phyloP scores from a whole-genome alignment of 2,329 filamentous ascomycete genomes.

The Ophiostoma novo-ulmi region DNA sequence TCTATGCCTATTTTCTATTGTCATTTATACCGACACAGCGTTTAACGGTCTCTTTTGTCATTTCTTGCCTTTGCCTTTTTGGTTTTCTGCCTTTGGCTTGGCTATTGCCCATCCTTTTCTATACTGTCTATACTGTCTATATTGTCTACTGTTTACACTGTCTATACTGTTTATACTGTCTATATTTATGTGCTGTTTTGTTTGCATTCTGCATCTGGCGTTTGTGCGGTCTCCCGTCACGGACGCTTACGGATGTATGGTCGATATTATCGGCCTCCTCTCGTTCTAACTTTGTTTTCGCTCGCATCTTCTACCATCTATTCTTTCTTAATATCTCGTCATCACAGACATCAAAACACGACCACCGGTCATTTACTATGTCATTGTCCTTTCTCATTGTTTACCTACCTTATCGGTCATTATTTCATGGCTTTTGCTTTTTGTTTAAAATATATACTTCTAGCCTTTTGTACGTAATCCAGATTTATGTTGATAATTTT shows the following conservation, averaged over 20 bases:
- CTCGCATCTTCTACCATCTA: no score
- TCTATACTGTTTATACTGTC: not conserved
- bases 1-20: not conserved
- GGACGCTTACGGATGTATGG: not conserved
- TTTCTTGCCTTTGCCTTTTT: not conserved
- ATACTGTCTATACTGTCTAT: not conserved
- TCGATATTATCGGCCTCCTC: not conserved
- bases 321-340: not conserved
- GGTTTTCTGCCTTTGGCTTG: not conserved
- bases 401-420: not conserved
- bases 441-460: not conserved
- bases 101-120: not conserved
- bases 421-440: not conserved
- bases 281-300: not conserved
- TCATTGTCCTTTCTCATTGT: not conserved
- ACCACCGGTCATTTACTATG: not conserved
- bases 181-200: not conserved
- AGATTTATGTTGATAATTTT: not conserved
- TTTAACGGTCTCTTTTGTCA: not conserved
- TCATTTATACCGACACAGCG: slow-evolving; percentile 2
- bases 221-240: not conserved
- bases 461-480: not conserved
- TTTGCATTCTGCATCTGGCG: not conserved
- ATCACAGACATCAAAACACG: not conserved
- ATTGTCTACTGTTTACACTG: no score